Base-by-base conservation (phyloP, 805 yeast species). In the Yarrowia alimentaria region DNA sequence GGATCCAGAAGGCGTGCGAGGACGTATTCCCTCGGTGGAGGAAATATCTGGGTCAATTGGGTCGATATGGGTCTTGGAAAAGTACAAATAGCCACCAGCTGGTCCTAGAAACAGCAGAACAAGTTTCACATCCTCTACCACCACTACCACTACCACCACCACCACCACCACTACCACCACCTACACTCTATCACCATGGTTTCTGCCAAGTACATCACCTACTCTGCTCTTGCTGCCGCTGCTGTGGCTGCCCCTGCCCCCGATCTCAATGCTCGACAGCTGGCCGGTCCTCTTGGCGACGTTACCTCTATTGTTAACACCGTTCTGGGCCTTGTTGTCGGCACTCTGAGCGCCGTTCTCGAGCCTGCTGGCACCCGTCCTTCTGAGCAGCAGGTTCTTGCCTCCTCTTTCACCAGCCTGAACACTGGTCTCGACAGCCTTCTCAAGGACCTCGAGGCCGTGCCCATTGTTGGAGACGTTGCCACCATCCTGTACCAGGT, bases 171-270 rank as follows among this genome's bases (percentile, higher is more conserved):
- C 40, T 9, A 34, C 28, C 43, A 2, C 43, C 24, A 6, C 31
- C 31, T 6, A n/a, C 16, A 11, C 22, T 24, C 9, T 11, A 28
- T 22, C 17, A 28, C 34, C 26, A 40, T 40, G 48, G 48, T 40
- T 6, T 40, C 48, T 25, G 34, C 34, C 33, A 40, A 37, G 43
- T 37, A 40, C 32, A 18, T 40, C 32, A 18, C 34, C 18, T 26
- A 26, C 10, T 14, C 48, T 29, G 12, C 34, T 13, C 19, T 29
- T n/a, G 48, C 48, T 18, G 48, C 26, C 26, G 11, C 34, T 13
- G 34, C 34, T 18, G 9, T 30, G 19, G 20, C 19, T 18, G 34
- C 34, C 5, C 43, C 30, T 17, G 48, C 48, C 5, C 48, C 48
- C 34, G 48, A 26, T 25, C 4, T 40, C 10, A 7, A 22, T 2